Percentiles rank a stretch among this genome's conserved stretches.
These are phyloP conservation scores for Neonectria ditissima DNA, from an alignment of 2,329 filamentous ascomycete species.

Conservation along the genomic window DNA sequence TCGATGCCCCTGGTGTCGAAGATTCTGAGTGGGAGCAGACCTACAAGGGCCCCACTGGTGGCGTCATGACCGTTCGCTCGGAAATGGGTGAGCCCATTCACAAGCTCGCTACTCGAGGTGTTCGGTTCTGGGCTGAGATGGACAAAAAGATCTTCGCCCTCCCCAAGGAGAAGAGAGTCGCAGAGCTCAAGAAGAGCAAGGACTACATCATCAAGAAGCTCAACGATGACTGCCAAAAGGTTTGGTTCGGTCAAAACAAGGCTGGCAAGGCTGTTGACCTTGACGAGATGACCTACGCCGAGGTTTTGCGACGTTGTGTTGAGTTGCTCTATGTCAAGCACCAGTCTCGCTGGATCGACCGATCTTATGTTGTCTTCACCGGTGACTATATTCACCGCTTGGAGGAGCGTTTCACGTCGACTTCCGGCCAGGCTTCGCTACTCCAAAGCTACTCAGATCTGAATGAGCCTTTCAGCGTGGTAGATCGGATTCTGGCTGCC, in stretches of 20 bases:
- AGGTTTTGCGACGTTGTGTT: constrained; percentile 87
- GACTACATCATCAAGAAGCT: constrained; percentile 95
- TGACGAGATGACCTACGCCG: constrained; percentile 95
- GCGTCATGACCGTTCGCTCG: constrained; percentile 94
- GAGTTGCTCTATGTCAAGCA: constrained; percentile 93
- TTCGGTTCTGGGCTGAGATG: constrained; percentile 98
- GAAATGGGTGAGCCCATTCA: constrained; percentile 99
- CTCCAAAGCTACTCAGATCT: constrained; percentile 93
- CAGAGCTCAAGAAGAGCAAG: constrained; percentile 88
- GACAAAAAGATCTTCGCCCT: constrained; percentile 97
- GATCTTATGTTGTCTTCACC: constrained; percentile 83
- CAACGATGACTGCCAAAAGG: constrained; percentile 96
- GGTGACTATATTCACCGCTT: constrained; percentile 97
- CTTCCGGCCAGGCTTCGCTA: constrained; percentile 77
- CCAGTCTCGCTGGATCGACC: constrained; percentile 91
- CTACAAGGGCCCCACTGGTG: constrained; percentile 90
- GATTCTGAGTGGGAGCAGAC: constrained; percentile 92
- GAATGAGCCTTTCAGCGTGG: constrained; percentile 79
- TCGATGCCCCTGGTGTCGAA: constrained; percentile 84
- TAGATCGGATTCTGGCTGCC: constrained; percentile 82
- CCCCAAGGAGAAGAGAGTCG: constrained; percentile 92
- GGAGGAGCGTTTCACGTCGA: constrained; percentile 92
- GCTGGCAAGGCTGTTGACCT: constrained; percentile 85
- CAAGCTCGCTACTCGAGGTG: constrained; percentile 96
- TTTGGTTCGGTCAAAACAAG: constrained; percentile 93